Conservation (phyloP, 2,329 filamentous ascomycete genomes). For the Fusarium clavum region DNA sequence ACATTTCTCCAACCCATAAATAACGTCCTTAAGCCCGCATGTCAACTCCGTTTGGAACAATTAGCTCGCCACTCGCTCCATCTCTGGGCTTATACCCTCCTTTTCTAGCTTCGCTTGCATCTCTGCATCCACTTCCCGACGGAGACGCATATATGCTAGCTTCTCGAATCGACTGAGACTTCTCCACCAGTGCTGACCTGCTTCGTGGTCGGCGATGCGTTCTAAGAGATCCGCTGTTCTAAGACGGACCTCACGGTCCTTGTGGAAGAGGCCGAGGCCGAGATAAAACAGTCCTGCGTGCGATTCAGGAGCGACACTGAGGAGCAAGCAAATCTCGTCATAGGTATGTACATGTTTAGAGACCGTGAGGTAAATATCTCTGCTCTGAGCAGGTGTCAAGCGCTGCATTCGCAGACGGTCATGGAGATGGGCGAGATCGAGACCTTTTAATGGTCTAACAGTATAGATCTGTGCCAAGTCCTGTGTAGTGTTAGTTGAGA, state of each 20-base stretch:
- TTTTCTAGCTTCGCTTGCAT: slow-evolving; percentile 59
- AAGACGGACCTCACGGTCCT: slow-evolving; percentile 80
- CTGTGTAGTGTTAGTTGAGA: slow-evolving; percentile 53
- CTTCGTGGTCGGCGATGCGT: slow-evolving; percentile 85
- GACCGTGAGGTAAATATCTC: slow-evolving; percentile 87
- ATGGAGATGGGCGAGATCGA: slow-evolving; percentile 92
- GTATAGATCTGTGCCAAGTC: slow-evolving; percentile 74
- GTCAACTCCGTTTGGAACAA: slow-evolving; percentile 10
- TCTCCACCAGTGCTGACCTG: slow-evolving; percentile 92
- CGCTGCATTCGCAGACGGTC: slow-evolving; percentile 88
- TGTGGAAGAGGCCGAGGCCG: slow-evolving; percentile 91
- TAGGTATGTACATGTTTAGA: slow-evolving; percentile 80
- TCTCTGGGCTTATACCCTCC: slow-evolving; percentile 54
- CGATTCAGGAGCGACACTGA: slow-evolving; percentile 84
- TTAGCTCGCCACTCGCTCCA: slow-evolving; percentile 64
- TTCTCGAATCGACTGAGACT: slow-evolving; percentile 89
- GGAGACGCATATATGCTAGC: slow-evolving; percentile 83
- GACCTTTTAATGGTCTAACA: slow-evolving; percentile 76
- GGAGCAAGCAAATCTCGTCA: slow-evolving; percentile 85
- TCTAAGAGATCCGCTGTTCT: slow-evolving; percentile 84
- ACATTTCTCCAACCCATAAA: slow-evolving; percentile 28
- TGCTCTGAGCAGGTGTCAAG: slow-evolving; percentile 78
- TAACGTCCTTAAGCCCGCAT: slow-evolving; percentile 13
- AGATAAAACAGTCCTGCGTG: slow-evolving; percentile 93
- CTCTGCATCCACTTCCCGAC: slow-evolving; percentile 71